Base-by-base conservation (phyloP, 2,329 filamentous ascomycete genomes). In the Cytospora chrysosperma region DNA sequence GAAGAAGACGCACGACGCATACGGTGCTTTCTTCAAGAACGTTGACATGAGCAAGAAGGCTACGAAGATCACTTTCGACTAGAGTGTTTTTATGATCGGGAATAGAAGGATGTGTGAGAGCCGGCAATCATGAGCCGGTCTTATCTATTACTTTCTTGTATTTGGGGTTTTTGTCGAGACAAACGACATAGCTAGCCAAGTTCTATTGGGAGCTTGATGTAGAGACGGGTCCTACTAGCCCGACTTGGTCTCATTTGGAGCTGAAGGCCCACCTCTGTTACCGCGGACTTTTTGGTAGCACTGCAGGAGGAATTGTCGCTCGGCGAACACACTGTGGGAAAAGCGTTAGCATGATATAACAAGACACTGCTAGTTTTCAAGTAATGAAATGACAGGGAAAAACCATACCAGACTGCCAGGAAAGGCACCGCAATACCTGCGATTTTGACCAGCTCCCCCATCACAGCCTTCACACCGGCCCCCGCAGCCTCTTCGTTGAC, bases 1-100 rank as follows among this genome's bases (percentile, higher is more conserved):
- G 87, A 97, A 96, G 87, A 98, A 98, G 92, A 86, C 88, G 56
- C 95, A 99, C 79, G 91, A 93, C 72, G 90, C 91, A 55, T 99
- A 98, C 74, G 95, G 95, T 63, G 92, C 93, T 34, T 98, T 98
- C 75, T 97, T 91, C 83, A 97, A 95, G 78, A 92, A 97, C 70
- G 88, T 91, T 10, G 90, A 92, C 70, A 88, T 88, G 75, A 91
- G 85, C 75, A 90, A 94, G 78, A 89, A 91, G 76, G 88, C 91
- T 30, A 95, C 90, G 63, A 97, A 97, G 82, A 96, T 97, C 74
- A 93, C 87, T 54, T 97, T 97, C 79, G 92, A 96, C 72, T 85
- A 75, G 65, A 49, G n/a, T n/a, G n/a, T n/a, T n/a, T n/a, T 47
- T 21, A 4, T 24, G 10, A 17, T 1, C 21, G 17, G 19, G 37